A percentile compares a stretch with the other conserved stretches of the same genome.
Evolutionary conservation across 306 rosid genomes (phyloP).

Genomic region (Dryas octopetala): DNA sequence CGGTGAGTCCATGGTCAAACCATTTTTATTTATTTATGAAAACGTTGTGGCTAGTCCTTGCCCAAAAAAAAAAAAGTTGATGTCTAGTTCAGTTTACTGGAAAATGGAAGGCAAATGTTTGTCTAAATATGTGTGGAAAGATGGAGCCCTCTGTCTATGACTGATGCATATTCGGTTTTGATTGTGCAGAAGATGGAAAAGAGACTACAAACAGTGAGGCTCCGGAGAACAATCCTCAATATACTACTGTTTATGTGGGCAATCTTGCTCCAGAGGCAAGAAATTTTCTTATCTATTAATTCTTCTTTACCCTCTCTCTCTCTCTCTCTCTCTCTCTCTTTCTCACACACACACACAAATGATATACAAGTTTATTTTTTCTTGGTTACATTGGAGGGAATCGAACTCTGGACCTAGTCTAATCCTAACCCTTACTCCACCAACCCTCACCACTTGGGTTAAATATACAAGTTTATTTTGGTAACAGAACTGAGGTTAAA

Average conservation of each 20-base stretch:
- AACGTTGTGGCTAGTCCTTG: background rate
- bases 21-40: background rate
- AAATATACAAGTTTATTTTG: background rate
- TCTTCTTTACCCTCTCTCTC: background rate
- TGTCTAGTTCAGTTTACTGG: background rate
- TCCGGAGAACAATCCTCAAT: slow-evolving; percentile 93
- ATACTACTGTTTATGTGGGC: slow-evolving; percentile 96
- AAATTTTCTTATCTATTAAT: slow-evolving; percentile 5
- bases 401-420: no score
- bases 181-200: slow-evolving; percentile 87
- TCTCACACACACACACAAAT: background rate
- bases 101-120: background rate
- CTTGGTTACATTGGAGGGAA: no score
- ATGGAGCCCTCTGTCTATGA: background rate
- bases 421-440: no score
- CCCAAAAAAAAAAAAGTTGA: background rate
- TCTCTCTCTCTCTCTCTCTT: slow-evolving; percentile 1
- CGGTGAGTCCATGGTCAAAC: slow-evolving; percentile 44
- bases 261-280: slow-evolving; percentile 90
- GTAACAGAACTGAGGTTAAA: slow-evolving; percentile 4
- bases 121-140: background rate
- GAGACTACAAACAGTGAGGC: slow-evolving; percentile 69
- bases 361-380: background rate
- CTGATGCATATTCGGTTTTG: slow-evolving; percentile 1
- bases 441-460: no score